Percentiles rank a stretch among this genome's conserved stretches.
These are phyloP conservation scores for Amphicarpaea edgeworthii DNA, from an alignment of 306 rosid species.

Conservation along the genomic window DNA sequence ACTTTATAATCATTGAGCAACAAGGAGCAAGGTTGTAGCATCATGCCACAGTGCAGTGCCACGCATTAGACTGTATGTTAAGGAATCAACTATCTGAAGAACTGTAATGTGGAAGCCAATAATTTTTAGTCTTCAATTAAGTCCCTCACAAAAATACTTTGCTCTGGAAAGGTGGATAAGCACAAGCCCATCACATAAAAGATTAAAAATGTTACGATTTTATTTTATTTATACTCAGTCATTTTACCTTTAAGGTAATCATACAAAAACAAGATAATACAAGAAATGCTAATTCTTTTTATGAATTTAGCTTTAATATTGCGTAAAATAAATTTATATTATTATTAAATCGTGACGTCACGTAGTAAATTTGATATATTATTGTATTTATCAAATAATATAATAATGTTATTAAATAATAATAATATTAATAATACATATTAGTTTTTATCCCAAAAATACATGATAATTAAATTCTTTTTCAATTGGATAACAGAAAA, in stretches of 20 bases:
- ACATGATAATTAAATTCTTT: not conserved
- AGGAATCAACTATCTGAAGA: slow-evolving; percentile 31
- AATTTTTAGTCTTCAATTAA: slow-evolving; percentile 12
- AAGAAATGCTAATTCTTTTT: not conserved
- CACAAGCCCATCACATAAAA: not conserved
- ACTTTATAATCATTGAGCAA: slow-evolving; percentile 14
- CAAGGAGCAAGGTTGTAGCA: slow-evolving; percentile 1
- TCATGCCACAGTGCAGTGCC: slow-evolving; percentile 11
- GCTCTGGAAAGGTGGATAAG: slow-evolving; percentile 7
- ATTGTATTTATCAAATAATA: not conserved
- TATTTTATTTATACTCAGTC: not conserved
- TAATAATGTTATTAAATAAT: not conserved
- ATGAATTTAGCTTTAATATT: not conserved
- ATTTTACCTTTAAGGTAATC: not conserved
- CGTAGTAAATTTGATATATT: not conserved
- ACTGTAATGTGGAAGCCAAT: not conserved
- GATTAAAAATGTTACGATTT: not conserved
- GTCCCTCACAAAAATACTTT: slow-evolving; percentile 1
- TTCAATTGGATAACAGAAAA: slow-evolving; percentile 2
- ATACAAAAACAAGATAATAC: not conserved
- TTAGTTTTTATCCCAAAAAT: not conserved
- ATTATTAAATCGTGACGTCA: not conserved
- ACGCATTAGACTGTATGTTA: slow-evolving; percentile 4
- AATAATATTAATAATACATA: not conserved
- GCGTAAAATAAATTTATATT: not conserved